Evolutionary conservation across 768 basidiomycete genomes (phyloP), one percentile per base, ranked within the genome.

Genomic region (Tylopilus balloui): DNA sequence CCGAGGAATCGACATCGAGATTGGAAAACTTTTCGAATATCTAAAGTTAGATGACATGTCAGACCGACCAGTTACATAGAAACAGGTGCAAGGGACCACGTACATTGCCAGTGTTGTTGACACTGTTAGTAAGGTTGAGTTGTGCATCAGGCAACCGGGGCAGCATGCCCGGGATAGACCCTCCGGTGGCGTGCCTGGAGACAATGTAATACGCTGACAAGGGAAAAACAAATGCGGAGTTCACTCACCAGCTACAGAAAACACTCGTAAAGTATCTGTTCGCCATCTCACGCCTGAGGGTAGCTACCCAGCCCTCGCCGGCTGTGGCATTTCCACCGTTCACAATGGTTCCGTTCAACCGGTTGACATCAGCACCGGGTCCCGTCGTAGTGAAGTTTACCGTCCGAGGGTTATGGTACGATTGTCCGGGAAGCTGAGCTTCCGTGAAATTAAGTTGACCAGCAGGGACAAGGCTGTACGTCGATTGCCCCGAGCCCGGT

Each of bases 11-110:
- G 27, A 92, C 76, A 49, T 95, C 83, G 10, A 80, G 63, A 35
- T 77, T 78, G 3, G 88, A 91, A 70, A 92, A 92, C 67, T 92
- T 90, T 66, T 92, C 90, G 53, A 83, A 92, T 87, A 92, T 91
- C 84, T 91, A 56, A 1, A 37, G 36, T 21, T 11, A 1, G 27
- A 39, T 8, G 1, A 7, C 20, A 15, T 9, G 24, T 39, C 10
- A n/a, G 19, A 19, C 9, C 13, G 1, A 45, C 8, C 2, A 25
- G 17, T 25, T 13, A 14, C 10, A 20, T 6, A 4, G n/a, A 1
- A 25, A 20, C 2, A 20, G 19, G 13, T n/a, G 3, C 21, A 20
- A 24, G 4, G 6, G 6, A 51, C n/a, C 17, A 73, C 85, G 50
- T 60, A 88, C 87, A 54, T 88, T 87, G 4, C 88, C 88, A 7